phyloP scores from a whole-genome alignment of 805 yeast genomes.

The Cyberlindnera lachancei region DNA sequence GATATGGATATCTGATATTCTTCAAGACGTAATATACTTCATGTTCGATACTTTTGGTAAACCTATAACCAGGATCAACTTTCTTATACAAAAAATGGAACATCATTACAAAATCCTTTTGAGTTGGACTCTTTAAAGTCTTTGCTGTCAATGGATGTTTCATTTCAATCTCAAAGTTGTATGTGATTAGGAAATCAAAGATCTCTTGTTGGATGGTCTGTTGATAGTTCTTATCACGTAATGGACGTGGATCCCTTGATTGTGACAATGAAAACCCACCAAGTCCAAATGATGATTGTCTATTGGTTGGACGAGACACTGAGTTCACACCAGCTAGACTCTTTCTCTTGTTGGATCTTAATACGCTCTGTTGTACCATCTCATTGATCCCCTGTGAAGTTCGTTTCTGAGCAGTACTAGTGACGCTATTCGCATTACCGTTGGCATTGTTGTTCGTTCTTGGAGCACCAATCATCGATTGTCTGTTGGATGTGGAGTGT shows the following conservation, averaged over 20 bases:
- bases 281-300: constrained; percentile 21
- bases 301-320: constrained; percentile 12
- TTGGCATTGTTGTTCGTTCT: constrained; percentile 10
- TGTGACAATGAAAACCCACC: constrained; percentile 18
- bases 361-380: constrained; percentile 21
- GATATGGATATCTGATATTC: constrained; percentile 66
- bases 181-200: constrained; percentile 50
- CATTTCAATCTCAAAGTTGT: constrained; percentile 69
- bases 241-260: constrained; percentile 62
- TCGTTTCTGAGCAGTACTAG: constrained; percentile 11
- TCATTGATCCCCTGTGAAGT: constrained; percentile 20
- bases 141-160: constrained; percentile 60
- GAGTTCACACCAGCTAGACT: constrained; percentile 15
- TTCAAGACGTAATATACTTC: constrained; percentile 68
- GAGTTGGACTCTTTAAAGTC: constrained; percentile 72
- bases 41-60: constrained; percentile 59
- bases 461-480: constrained; percentile 25
- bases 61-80: constrained; percentile 73
- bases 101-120: constrained; percentile 70
- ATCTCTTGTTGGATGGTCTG: constrained; percentile 58
- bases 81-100: constrained; percentile 74
- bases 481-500: constrained; percentile 21
- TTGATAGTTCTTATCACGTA: constrained; percentile 67
- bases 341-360: constrained; percentile 18
- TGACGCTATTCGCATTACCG: neutral